These are phyloP conservation scores for Backusella circina DNA, from an alignment of 192 early-diverging fungal genomes.

Conservation along the genomic window DNA sequence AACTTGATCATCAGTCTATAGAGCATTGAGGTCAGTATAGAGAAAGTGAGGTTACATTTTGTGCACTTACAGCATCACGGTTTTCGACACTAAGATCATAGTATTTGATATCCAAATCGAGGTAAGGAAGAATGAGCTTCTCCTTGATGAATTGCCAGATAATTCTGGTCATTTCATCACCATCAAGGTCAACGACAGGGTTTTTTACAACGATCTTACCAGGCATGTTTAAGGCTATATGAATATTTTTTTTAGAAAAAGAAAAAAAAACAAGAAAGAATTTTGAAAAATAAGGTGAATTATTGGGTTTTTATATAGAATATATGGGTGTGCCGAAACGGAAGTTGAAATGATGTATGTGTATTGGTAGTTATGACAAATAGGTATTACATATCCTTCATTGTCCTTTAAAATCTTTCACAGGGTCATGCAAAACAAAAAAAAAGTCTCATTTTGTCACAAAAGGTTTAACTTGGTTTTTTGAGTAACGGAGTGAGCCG, in stretches of 20 bases:
- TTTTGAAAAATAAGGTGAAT: not conserved
- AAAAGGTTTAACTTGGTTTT: not conserved
- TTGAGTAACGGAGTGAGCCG: not conserved
- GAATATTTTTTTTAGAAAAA: not conserved
- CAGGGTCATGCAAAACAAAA: conserved; percentile 6
- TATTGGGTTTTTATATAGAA: not conserved
- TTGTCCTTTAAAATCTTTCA: not conserved
- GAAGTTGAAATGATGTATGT: not conserved
- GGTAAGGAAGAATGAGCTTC: conserved; percentile 85
- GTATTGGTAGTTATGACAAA: not conserved
- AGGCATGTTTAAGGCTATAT: not conserved
- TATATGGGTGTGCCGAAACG: not conserved
- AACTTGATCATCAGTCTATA: conserved; percentile 85
- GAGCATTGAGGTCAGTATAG: not conserved
- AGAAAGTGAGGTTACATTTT: not conserved
- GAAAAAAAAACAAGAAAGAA: not conserved
- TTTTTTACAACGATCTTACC: conserved; percentile 67
- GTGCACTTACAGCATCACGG: conserved; percentile 62
- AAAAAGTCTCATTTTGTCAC: not conserved
- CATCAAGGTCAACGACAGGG: conserved; percentile 86
- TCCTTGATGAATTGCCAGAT: conserved; percentile 95
- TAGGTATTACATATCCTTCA: conserved; percentile 4
- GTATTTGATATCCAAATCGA: conserved; percentile 93
- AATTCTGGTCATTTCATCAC: conserved; percentile 99
- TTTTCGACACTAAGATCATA: conserved; percentile 90